These are phyloP conservation scores for Nicotiana benthamiana DNA, from an alignment of 257 asterid species.

Conservation along the genomic window DNA sequence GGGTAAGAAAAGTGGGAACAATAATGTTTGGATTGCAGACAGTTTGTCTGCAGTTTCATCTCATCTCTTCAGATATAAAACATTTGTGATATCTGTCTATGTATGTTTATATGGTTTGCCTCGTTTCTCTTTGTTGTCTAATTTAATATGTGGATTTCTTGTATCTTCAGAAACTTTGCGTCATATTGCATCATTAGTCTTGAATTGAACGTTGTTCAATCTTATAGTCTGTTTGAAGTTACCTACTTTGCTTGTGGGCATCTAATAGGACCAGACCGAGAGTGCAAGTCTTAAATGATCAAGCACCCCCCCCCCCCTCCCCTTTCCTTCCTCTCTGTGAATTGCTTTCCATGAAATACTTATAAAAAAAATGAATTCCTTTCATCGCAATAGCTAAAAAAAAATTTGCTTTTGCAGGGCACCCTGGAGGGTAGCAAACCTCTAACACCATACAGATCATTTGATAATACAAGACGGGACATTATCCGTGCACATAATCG, in stretches of 20 bases:
- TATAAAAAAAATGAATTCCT: neutral
- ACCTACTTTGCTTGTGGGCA: neutral
- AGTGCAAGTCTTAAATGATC: neutral
- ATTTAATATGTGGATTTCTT: neutral
- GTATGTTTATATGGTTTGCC: neutral
- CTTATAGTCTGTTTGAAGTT: neutral
- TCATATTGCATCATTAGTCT: neutral
- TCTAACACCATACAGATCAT: conserved; percentile 43
- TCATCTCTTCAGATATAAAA: neutral
- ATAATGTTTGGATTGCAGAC: neutral
- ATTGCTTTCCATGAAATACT: neutral
- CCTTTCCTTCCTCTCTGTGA: neutral
- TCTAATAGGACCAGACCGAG: neutral
- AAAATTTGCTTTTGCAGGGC: conserved; percentile 35
- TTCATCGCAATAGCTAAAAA: neutral
- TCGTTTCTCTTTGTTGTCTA: neutral
- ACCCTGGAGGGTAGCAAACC: conserved; percentile 42
- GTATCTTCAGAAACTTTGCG: neutral
- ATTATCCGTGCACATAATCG: conserved; percentile 39
- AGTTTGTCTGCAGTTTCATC: neutral
- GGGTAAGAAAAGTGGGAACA: neutral
- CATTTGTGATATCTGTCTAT: neutral
- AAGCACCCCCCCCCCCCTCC: neutral
- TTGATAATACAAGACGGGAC: conserved; percentile 31
- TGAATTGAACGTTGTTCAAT: neutral